Evolutionary conservation across 805 yeast genomes (phyloP).

Genomic region (Schizosaccharomyces cryophilus): DNA sequence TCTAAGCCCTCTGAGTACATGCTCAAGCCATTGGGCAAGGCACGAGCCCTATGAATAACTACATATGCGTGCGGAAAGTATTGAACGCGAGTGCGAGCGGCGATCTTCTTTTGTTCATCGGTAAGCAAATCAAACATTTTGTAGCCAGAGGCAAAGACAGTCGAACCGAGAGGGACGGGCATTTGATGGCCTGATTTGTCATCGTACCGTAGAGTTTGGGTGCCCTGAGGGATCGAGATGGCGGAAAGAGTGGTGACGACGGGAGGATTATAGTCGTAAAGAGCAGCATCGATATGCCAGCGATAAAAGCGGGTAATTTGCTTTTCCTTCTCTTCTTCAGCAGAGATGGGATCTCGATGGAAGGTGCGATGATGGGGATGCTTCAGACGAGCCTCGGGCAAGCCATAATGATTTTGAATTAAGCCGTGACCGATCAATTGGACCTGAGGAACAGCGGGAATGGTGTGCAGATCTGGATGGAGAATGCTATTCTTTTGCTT

Average conservation of each 20-base stretch:
- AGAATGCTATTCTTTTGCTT: constrained; percentile 36
- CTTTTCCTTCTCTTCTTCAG: constrained; percentile 29
- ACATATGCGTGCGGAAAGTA: constrained; percentile 89
- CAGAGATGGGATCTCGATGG: constrained; percentile 41
- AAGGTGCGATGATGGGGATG: constrained; percentile 70
- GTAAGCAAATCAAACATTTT: constrained; percentile 44
- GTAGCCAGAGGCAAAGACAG: constrained; percentile 72
- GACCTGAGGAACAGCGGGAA: constrained; percentile 68
- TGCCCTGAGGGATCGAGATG: constrained; percentile 18
- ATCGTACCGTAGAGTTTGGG: constrained; percentile 36
- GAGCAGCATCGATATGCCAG: constrained; percentile 85
- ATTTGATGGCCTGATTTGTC: constrained; percentile 33
- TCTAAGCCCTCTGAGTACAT: constrained; percentile 67
- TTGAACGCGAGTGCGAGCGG: constrained; percentile 52
- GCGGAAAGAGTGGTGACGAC: constrained; percentile 67
- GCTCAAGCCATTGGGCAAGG: constrained; percentile 67
- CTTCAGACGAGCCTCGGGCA: constrained; percentile 32
- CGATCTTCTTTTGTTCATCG: constrained; percentile 48
- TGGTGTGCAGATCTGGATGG: constrained; percentile 56
- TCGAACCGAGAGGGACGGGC: constrained; percentile 60
- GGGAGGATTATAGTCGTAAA: constrained; percentile 69
- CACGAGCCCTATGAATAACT: constrained; percentile 53
- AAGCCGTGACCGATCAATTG: constrained; percentile 71
- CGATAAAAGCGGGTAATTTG: constrained; percentile 63
- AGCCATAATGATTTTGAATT: constrained; percentile 30